Conservation (phyloP, 2,329 filamentous ascomycete species). For the Neofusicoccum kwambonambiense region DNA sequence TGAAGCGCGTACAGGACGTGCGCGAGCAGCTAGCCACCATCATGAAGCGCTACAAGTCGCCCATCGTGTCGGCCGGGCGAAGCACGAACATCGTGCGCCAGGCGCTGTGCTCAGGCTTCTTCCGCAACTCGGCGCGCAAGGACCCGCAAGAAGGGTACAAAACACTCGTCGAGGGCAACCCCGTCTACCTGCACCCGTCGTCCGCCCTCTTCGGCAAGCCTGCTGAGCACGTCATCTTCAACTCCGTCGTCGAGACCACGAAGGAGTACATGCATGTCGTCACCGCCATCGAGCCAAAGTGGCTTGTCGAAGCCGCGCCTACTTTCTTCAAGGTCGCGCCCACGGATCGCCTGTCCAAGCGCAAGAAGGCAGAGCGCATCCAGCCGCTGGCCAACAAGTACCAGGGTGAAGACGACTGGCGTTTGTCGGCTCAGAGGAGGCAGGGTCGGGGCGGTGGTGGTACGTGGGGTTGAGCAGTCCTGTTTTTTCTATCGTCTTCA, state of each 20-base stretch:
- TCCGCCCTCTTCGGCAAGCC: constrained; percentile 94
- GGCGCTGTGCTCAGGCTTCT: constrained; percentile 89
- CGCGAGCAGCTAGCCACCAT: constrained; percentile 89
- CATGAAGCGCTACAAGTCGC: constrained; percentile 86
- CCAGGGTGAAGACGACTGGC: constrained; percentile 91
- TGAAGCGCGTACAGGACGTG: constrained; percentile 87
- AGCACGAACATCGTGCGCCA: constrained; percentile 85
- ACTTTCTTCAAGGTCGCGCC: constrained; percentile 98
- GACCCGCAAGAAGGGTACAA: constrained; percentile 97
- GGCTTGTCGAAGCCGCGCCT: constrained; percentile 92
- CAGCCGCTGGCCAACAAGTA: constrained; percentile 94
- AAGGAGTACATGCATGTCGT: constrained; percentile 99
- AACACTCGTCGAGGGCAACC: constrained; percentile 91
- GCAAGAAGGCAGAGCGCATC: constrained; percentile 91
- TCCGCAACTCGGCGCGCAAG: constrained; percentile 91
- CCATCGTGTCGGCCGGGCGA: constrained; percentile 78
- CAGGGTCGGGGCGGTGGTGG: constrained; percentile 85
- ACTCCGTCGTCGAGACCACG: constrained; percentile 85
- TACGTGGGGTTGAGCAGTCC: constrained; percentile 73
- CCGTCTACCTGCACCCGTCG: constrained; percentile 90
- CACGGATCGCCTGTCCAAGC: constrained; percentile 80
- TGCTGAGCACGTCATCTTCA: constrained; percentile 93
- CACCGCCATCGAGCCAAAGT: constrained; percentile 89
- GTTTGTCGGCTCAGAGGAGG: constrained; percentile 81
- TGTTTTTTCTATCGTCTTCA: background rate